Evolutionary conservation across 495 filamentous ascomycete genomes (phyloP).

Genomic region (Chaetomidium leptoderma): DNA sequence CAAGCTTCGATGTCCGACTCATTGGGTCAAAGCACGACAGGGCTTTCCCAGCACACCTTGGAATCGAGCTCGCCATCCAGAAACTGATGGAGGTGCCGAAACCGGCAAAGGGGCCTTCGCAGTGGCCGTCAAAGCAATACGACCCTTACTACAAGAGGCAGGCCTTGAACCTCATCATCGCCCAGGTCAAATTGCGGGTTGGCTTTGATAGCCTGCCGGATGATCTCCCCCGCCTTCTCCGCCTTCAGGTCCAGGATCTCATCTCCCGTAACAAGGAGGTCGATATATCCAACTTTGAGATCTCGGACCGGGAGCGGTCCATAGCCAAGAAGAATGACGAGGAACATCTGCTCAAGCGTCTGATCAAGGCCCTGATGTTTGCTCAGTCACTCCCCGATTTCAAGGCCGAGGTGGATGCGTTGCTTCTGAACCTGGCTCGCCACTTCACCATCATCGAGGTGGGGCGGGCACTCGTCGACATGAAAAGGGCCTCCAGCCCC

Average conservation of each 20-base stretch:
- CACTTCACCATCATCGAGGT: slow-evolving; percentile 93
- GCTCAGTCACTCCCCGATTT: slow-evolving; percentile 79
- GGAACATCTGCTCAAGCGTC: slow-evolving; percentile 72
- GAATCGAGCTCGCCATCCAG: slow-evolving; percentile 81
- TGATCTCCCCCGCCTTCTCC: slow-evolving; percentile 75
- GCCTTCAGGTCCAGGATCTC: slow-evolving; percentile 84
- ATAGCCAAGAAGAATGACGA: slow-evolving; percentile 81
- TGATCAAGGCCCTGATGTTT: slow-evolving; percentile 84
- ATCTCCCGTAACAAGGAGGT: slow-evolving; percentile 60
- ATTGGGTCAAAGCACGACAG: slow-evolving; percentile 83
- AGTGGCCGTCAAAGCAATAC: slow-evolving; percentile 52
- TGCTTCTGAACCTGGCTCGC: slow-evolving; percentile 74
- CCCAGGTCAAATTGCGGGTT: slow-evolving; percentile 84
- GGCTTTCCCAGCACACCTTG: slow-evolving; percentile 77
- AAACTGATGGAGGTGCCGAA: slow-evolving; percentile 79
- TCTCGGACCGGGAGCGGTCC: slow-evolving; percentile 72
- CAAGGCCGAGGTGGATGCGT: slow-evolving; percentile 61
- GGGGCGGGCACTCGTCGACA: slow-evolving; percentile 68
- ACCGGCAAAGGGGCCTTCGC: slow-evolving; percentile 34
- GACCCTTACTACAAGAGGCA: slow-evolving; percentile 91
- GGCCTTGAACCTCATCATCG: slow-evolving; percentile 76
- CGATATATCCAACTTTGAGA: slow-evolving; percentile 58
- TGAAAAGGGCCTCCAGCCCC: slow-evolving; percentile 63
- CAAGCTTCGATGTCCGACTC: slow-evolving; percentile 81
- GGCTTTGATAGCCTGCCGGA: slow-evolving; percentile 85